Conservation (phyloP, 2,329 filamentous ascomycete genomes). For the Talaromyces funiculosus region DNA sequence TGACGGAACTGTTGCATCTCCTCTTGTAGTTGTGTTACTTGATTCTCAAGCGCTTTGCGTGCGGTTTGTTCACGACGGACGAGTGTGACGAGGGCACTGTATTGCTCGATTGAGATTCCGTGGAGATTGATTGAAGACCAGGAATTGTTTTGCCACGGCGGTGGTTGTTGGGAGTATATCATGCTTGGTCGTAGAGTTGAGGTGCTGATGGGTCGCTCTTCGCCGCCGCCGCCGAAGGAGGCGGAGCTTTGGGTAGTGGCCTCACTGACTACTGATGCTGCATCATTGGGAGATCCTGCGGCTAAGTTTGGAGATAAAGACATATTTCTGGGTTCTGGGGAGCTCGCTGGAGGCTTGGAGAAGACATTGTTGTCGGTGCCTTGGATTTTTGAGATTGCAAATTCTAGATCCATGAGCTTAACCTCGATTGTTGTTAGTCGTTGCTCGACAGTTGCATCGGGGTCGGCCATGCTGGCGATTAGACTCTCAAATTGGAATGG, state of each 20-base stretch:
- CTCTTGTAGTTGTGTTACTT: conserved; percentile 38
- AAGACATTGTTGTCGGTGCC: conserved; percentile 23
- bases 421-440: conserved; percentile 47
- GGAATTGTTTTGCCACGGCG: conserved; percentile 22
- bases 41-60: conserved; percentile 40
- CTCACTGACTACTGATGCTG: conserved; percentile 14
- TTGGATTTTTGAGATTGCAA: conserved; percentile 46
- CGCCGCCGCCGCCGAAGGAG: conserved; percentile 10
- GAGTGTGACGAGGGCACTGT: conserved; percentile 42
- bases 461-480: conserved; percentile 35
- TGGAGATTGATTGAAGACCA: conserved; percentile 29
- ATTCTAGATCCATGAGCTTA: conserved; percentile 47
- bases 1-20: conserved; percentile 34
- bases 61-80: conserved; percentile 44
- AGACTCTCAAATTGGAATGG: conserved; percentile 35
- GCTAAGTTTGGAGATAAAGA: conserved; percentile 13
- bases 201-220: conserved; percentile 25
- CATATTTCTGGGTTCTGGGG: conserved; percentile 9
- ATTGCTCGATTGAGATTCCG: conserved; percentile 42
- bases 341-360: conserved; percentile 13
- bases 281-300: conserved; percentile 11
- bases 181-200: conserved; percentile 21
- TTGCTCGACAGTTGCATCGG: conserved; percentile 40
- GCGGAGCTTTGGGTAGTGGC: conserved; percentile 13
- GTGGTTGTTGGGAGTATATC: conserved; percentile 20